These are phyloP conservation scores for Zarea fungicola DNA, from an alignment of 2,329 filamentous ascomycete genomes.

Conservation along the genomic window DNA sequence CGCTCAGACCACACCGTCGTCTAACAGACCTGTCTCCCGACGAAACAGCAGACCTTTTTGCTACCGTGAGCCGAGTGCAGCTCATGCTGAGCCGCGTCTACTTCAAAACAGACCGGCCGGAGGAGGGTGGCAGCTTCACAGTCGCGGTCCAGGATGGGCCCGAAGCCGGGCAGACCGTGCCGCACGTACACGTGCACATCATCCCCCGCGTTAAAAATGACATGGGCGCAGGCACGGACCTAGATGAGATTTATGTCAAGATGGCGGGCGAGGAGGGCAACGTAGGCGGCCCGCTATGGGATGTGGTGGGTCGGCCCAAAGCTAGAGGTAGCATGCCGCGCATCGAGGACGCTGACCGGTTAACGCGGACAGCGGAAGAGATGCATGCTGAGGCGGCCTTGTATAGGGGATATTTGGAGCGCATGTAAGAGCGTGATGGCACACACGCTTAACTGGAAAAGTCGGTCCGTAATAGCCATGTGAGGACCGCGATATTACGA, in stretches of 20 bases:
- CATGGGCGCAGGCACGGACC: conserved; percentile 32
- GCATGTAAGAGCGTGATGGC: conserved; percentile 38
- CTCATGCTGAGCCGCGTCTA: conserved; percentile 62
- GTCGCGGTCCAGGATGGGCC: conserved; percentile 91
- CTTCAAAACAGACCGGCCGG: conserved; percentile 46
- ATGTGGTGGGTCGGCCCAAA: conserved; percentile 41
- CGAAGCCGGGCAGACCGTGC: conserved; percentile 87
- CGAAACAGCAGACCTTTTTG: conserved; percentile 78
- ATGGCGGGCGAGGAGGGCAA: conserved; percentile 84
- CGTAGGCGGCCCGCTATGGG: conserved; percentile 65
- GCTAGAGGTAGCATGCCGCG: conserved; percentile 56
- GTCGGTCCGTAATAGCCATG: too few relatives aligned
- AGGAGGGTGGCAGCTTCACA: conserved; percentile 70
- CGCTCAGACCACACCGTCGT: conserved; percentile 61
- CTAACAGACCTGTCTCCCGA: conserved; percentile 66
- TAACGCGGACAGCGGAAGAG: conserved; percentile 62
- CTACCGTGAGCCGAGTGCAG: conserved; percentile 78
- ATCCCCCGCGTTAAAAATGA: conserved; percentile 66
- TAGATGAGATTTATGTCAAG: conserved; percentile 73
- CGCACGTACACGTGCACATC: conserved; percentile 89
- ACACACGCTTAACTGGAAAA: too few relatives aligned
- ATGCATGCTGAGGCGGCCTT: conserved; percentile 74
- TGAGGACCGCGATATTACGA: too few relatives aligned
- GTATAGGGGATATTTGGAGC: conserved; percentile 49
- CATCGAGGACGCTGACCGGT: conserved; percentile 66